A percentile compares a stretch with the other conserved stretches of the same genome.
Conservation (phyloP, 495 filamentous ascomycete genomes). For the Penicillium pancosmium region DNA sequence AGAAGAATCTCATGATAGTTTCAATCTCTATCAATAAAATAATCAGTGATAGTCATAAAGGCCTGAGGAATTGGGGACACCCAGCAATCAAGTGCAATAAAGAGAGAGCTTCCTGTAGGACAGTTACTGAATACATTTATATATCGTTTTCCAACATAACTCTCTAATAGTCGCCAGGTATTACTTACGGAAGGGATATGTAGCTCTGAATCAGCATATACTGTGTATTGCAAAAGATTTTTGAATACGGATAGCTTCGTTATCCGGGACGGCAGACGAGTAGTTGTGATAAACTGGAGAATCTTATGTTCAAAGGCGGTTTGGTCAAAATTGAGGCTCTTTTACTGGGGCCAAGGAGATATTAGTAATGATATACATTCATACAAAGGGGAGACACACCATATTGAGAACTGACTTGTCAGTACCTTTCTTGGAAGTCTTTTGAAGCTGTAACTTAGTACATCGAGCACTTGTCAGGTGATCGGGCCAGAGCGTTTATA, state of each 20-base stretch:
- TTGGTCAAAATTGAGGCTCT: neutral
- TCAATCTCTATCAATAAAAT: conserved; percentile 20
- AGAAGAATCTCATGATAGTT: conserved; percentile 22
- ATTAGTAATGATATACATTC: too few species aligned
- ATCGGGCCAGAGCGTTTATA: neutral
- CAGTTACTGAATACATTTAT: too few species aligned
- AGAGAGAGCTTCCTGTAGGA: too few species aligned
- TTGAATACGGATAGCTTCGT: neutral
- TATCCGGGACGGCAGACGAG: neutral
- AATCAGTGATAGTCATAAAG: conserved; percentile 22
- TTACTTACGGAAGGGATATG: neutral
- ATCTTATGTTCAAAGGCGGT: neutral
- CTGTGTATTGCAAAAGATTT: neutral
- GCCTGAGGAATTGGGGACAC: conserved; percentile 19
- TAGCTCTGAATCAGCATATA: neutral
- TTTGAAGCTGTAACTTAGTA: too few species aligned
- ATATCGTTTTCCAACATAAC: neutral
- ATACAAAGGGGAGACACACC: too few species aligned
- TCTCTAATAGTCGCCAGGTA: neutral
- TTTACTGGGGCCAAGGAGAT: too few species aligned
- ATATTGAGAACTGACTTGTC: too few species aligned
- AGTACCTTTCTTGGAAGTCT: too few species aligned
- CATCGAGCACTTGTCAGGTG: neutral
- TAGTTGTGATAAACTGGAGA: neutral
- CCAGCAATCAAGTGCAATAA: conserved; percentile 19